A percentile compares a stretch with the other conserved stretches of the same genome.
phyloP scores from a whole-genome alignment of 176 grass and related monocot genomes.

The Juncus inflexus region DNA sequence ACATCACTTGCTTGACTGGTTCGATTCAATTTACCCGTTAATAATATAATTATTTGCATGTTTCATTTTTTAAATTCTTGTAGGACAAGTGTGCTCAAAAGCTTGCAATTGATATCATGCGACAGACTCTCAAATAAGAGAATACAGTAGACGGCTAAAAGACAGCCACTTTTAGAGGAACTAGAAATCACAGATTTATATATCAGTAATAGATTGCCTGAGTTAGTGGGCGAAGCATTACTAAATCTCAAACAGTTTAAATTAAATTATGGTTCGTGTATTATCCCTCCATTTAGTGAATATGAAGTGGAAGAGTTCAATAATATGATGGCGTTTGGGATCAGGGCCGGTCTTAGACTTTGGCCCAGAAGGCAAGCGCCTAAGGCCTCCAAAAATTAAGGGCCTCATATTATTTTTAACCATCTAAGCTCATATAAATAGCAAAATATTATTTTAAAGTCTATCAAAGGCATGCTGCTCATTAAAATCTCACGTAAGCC shows the following conservation, averaged over 20 bases:
- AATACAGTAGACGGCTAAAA: background rate
- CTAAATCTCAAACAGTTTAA: constrained; percentile 24
- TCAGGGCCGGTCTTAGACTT: no score
- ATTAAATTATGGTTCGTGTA: background rate
- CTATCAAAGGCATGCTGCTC: no score
- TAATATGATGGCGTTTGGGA: background rate
- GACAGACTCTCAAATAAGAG: background rate
- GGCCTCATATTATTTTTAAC: no score
- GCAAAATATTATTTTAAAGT: no score
- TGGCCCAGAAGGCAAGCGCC: no score
- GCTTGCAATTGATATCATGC: constrained; percentile 24
- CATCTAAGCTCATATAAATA: no score
- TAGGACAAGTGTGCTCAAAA: constrained; percentile 28
- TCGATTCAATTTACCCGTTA: no score
- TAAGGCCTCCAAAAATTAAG: no score
- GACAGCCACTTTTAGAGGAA: constrained; percentile 32
- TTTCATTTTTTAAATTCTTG: no score
- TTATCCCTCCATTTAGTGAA: background rate
- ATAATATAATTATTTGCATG: no score
- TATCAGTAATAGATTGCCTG: background rate
- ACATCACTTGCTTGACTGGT: no score
- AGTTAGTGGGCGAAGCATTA: background rate
- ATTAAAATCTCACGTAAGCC: no score
- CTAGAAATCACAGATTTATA: constrained; percentile 7
- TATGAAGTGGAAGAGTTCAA: background rate